Evolutionary conservation across 176 grass and related monocot genomes (phyloP).

Genomic region (Musa schizocarpa): DNA sequence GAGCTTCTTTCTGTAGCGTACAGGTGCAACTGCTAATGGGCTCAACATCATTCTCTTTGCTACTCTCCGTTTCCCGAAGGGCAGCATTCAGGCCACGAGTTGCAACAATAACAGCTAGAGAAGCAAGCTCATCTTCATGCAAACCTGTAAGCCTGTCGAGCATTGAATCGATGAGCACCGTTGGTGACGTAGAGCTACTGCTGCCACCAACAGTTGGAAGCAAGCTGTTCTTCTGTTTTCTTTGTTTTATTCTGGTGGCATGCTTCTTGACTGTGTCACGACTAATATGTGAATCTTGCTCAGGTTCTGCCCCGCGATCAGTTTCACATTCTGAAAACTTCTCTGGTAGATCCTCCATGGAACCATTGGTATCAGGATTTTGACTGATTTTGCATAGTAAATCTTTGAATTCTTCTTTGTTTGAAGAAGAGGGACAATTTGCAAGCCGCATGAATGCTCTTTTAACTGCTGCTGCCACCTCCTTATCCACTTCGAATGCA

Average conservation of each 20-base stretch:
- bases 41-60: slow-evolving; percentile 27
- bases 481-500: slow-evolving; percentile 81
- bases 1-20: slow-evolving; percentile 28
- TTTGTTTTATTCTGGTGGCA: slow-evolving; percentile 12
- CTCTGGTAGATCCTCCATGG: slow-evolving; percentile 7
- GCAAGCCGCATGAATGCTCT: slow-evolving; percentile 63
- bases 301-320: neutral
- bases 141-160: slow-evolving; percentile 68
- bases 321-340: slow-evolving; percentile 25
- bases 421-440: slow-evolving; percentile 37
- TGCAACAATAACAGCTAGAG: slow-evolving; percentile 81
- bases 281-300: neutral
- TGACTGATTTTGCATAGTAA: slow-evolving; percentile 71
- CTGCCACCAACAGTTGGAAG: slow-evolving; percentile 27
- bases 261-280: slow-evolving; percentile 11
- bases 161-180: slow-evolving; percentile 46
- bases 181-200: slow-evolving; percentile 20
- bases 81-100: slow-evolving; percentile 76
- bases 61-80: slow-evolving; percentile 53
- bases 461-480: slow-evolving; percentile 76
- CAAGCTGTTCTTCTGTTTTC: slow-evolving; percentile 16
- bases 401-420: slow-evolving; percentile 68
- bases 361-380: slow-evolving; percentile 54
- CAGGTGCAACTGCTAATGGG: neutral
- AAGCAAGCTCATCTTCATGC: slow-evolving; percentile 68